A percentile compares a stretch with the other conserved stretches of the same genome.
These are phyloP conservation scores for Chlamydomonas incerta DNA, from an alignment of 139 green algal genomes.

Conservation along the genomic window DNA sequence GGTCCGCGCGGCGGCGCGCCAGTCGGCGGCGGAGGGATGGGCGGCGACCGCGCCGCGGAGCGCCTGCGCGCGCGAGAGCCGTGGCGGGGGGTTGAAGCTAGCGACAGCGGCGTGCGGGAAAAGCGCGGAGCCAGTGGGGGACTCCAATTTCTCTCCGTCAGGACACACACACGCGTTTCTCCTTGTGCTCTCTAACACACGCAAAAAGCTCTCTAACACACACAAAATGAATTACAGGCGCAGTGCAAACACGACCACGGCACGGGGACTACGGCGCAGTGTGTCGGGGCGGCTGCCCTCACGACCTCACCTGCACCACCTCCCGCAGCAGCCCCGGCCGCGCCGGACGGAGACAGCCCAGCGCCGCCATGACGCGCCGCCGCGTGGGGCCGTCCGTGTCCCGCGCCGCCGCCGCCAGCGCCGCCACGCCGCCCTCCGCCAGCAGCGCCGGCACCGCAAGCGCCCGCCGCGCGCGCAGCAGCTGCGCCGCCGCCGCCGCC, in stretches of 20 bases:
- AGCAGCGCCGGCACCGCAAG: conserved; percentile 11
- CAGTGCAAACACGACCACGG: too few relatives aligned
- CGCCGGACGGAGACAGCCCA: not conserved
- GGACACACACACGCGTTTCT: not conserved
- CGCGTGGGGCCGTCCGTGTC: conserved; percentile 21
- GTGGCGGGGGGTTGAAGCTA: not conserved
- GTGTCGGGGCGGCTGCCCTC: too few relatives aligned
- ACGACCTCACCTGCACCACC: conserved; percentile 32
- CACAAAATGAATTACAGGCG: too few relatives aligned
- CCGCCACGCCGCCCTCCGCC: not conserved
- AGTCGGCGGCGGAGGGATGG: not conserved
- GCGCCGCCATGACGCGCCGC: not conserved
- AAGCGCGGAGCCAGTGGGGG: too few relatives aligned
- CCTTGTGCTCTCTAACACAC: not conserved
- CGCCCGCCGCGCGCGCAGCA: not conserved
- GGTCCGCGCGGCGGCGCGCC: not conserved
- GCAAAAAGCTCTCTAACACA: too few relatives aligned
- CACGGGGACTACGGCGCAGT: too few relatives aligned
- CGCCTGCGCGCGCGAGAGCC: not conserved
- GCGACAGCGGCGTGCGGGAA: not conserved
- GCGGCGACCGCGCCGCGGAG: not conserved
- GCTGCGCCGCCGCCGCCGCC: not conserved
- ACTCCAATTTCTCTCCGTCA: not conserved
- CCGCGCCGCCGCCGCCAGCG: not conserved
- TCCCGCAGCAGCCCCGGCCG: conserved; percentile 15